Percentiles rank a stretch among this genome's conserved stretches.
phyloP scores from a whole-genome alignment of 768 basidiomycete species.

The Kwoniella sp. region DNA sequence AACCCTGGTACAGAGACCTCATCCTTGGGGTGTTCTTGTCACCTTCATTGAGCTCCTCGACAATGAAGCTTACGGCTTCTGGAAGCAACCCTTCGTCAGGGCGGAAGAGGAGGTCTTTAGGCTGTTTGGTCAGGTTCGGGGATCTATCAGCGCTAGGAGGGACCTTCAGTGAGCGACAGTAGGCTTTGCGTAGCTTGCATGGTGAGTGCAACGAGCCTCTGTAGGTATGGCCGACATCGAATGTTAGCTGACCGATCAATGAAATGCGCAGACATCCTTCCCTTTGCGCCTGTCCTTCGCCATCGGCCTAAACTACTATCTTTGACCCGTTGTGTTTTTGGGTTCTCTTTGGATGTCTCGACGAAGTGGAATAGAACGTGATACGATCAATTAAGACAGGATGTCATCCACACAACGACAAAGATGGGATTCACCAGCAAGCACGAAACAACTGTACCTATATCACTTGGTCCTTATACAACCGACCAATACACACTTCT shows the following conservation, averaged over 20 bases:
- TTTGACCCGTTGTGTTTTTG: too few species aligned
- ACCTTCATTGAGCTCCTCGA: slow-evolving; percentile 92
- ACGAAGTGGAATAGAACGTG: too few species aligned
- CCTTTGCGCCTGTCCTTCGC: too few species aligned
- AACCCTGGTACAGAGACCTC: slow-evolving; percentile 89
- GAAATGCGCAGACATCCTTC: too few species aligned
- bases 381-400: too few species aligned
- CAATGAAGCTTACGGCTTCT: slow-evolving; percentile 60
- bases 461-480: neutral
- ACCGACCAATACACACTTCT: neutral
- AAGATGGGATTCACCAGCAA: too few species aligned
- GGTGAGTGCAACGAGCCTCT: neutral
- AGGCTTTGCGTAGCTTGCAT: neutral
- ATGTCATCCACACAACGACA: too few species aligned
- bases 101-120: slow-evolving; percentile 47
- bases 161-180: slow-evolving; percentile 3
- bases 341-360: too few species aligned
- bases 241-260: too few species aligned
- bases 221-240: neutral
- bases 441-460: neutral
- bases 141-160: slow-evolving; percentile 12
- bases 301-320: too few species aligned
- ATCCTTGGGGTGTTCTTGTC: slow-evolving; percentile 92
- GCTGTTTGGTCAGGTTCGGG: slow-evolving; percentile 31
- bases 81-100: slow-evolving; percentile 52